Conservation (phyloP, 805 yeast genomes). For the Barnettozyma salicaria region DNA sequence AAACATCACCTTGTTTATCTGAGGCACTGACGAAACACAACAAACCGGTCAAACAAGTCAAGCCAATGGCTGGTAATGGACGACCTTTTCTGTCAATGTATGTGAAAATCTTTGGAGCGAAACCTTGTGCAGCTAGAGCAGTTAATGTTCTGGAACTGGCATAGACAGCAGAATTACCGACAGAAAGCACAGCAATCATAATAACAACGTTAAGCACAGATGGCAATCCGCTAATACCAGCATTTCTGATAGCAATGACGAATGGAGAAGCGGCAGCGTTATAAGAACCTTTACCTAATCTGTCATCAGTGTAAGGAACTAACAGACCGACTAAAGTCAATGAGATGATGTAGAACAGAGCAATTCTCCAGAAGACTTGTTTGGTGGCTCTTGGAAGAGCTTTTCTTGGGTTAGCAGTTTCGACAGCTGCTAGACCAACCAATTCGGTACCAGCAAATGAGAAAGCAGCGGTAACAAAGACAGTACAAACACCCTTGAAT, state of each 20-base stretch:
- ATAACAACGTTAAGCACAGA: slow-evolving; percentile 59
- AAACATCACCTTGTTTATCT: slow-evolving; percentile 47
- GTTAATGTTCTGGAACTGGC: slow-evolving; percentile 50
- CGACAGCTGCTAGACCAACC: slow-evolving; percentile 48
- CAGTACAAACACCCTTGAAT: slow-evolving; percentile 54
- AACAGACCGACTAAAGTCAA: slow-evolving; percentile 54
- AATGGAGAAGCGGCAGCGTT: slow-evolving; percentile 64
- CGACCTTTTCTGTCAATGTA: slow-evolving; percentile 47
- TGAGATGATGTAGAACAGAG: slow-evolving; percentile 52
- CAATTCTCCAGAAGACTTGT: slow-evolving; percentile 45
- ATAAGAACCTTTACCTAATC: slow-evolving; percentile 40
- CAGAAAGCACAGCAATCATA: slow-evolving; percentile 50
- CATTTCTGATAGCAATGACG: slow-evolving; percentile 54
- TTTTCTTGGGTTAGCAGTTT: slow-evolving; percentile 49
- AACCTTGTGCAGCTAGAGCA: slow-evolving; percentile 46
- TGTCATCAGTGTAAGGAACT: slow-evolving; percentile 47
- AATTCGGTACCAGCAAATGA: slow-evolving; percentile 65
- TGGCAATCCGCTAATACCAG: slow-evolving; percentile 54
- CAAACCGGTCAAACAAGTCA: slow-evolving; percentile 44
- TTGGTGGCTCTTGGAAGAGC: slow-evolving; percentile 55
- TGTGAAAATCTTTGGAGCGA: slow-evolving; percentile 42
- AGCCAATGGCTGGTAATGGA: slow-evolving; percentile 44
- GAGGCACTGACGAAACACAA: slow-evolving; percentile 61
- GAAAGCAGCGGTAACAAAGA: slow-evolving; percentile 46
- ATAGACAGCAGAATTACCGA: slow-evolving; percentile 45